Evolutionary conservation across 208 protist species (phyloP).

Genomic region (Trypanosoma lewisi): DNA sequence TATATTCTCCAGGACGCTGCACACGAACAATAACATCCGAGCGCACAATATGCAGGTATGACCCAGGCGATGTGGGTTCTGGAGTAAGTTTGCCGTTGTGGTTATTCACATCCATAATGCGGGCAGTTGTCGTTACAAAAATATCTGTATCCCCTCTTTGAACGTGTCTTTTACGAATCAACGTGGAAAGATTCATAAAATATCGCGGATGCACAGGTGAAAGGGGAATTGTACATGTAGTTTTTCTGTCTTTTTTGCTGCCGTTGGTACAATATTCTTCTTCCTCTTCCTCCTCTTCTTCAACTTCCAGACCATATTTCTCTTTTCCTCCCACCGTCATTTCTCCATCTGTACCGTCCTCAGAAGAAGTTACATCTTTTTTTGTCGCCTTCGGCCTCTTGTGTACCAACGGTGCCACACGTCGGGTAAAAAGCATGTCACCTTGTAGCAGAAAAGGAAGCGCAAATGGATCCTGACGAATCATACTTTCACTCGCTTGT

Average conservation of each 20-base stretch:
- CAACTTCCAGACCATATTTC: no score
- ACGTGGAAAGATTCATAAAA: slow-evolving; percentile 70
- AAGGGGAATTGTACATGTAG: slow-evolving; percentile 6
- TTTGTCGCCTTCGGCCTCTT: neutral
- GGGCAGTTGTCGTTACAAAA: slow-evolving; percentile 58
- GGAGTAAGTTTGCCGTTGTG: slow-evolving; percentile 26
- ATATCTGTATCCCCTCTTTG: slow-evolving; percentile 45
- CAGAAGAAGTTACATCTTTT: neutral
- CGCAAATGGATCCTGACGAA: slow-evolving; percentile 48
- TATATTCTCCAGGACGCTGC: slow-evolving; percentile 50
- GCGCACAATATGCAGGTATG: slow-evolving; percentile 49
- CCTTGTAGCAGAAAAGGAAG: slow-evolving; percentile 65
- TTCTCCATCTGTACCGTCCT: neutral
- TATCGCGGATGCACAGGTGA: slow-evolving; percentile 36
- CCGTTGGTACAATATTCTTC: neutral
- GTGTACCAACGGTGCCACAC: neutral
- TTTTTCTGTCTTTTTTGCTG: neutral
- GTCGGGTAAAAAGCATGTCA: slow-evolving; percentile 56
- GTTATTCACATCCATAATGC: slow-evolving; percentile 51
- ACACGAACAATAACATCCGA: slow-evolving; percentile 63
- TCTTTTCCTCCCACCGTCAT: neutral
- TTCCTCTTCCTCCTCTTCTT: neutral
- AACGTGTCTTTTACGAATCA: slow-evolving; percentile 59
- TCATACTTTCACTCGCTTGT: slow-evolving; percentile 23
- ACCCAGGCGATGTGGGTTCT: neutral